These are phyloP conservation scores for Pseudodiploospora longispora DNA, from an alignment of 2,329 filamentous ascomycete genomes.

Conservation along the genomic window DNA sequence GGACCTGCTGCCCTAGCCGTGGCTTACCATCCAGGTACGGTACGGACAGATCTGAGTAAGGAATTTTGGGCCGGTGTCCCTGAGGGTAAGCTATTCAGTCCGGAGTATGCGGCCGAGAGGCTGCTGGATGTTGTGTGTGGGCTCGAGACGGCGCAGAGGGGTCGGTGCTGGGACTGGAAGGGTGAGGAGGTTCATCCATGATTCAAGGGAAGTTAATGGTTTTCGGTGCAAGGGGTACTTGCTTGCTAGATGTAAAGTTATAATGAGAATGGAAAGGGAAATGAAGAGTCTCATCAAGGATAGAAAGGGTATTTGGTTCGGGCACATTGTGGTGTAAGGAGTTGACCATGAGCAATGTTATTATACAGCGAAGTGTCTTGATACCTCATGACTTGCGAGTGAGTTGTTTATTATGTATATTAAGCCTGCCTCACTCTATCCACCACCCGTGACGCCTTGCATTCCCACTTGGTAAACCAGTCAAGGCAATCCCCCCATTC, in stretches of 20 bases:
- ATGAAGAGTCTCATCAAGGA: background rate
- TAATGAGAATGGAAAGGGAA: background rate
- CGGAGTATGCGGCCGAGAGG: constrained; percentile 57
- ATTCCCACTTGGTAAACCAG: too few relatives aligned
- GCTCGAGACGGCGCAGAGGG: constrained; percentile 44
- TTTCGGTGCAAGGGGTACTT: background rate
- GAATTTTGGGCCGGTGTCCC: constrained; percentile 63
- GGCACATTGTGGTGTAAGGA: too few relatives aligned
- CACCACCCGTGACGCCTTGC: too few relatives aligned
- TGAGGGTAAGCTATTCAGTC: constrained; percentile 55
- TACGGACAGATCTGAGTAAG: constrained; percentile 64
- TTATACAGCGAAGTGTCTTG: too few relatives aligned
- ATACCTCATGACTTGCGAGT: too few relatives aligned
- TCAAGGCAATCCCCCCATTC: too few relatives aligned
- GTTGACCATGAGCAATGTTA: too few relatives aligned
- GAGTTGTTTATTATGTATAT: too few relatives aligned
- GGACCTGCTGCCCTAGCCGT: constrained; percentile 59
- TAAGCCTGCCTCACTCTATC: too few relatives aligned
- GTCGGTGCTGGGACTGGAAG: constrained; percentile 63
- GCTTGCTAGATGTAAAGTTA: background rate
- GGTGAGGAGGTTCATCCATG: constrained; percentile 54
- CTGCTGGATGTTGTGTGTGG: constrained; percentile 52
- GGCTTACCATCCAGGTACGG: constrained; percentile 71
- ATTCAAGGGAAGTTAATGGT: constrained; percentile 6
- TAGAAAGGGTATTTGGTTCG: background rate